phyloP scores from a whole-genome alignment of 805 yeast species.

The Starmerella roubikii region DNA sequence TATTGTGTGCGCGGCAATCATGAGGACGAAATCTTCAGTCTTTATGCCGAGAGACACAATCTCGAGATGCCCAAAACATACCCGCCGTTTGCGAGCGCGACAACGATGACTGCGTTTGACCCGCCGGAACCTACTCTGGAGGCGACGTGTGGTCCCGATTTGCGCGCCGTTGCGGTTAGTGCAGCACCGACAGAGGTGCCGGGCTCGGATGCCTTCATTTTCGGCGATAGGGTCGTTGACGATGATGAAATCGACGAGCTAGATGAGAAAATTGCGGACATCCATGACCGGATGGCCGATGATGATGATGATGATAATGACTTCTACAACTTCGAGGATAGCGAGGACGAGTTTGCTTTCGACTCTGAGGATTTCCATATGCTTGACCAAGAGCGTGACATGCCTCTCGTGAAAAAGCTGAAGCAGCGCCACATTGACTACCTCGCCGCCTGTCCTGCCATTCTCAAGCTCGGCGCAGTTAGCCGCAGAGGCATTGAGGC shows the following conservation, averaged over 20 bases:
- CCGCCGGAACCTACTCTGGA: slow-evolving; percentile 10
- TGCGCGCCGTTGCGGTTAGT: neutral
- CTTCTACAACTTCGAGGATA: neutral
- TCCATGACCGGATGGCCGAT: neutral
- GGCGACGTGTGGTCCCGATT: slow-evolving; percentile 15
- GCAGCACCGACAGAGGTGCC: neutral
- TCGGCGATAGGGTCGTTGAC: neutral
- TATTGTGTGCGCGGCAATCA: slow-evolving; percentile 83
- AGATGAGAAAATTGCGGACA: neutral
- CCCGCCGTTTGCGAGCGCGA: slow-evolving; percentile 19
- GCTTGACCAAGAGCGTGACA: slow-evolving; percentile 20
- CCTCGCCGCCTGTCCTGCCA: slow-evolving; percentile 49
- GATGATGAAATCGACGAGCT: neutral
- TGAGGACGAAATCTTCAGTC: slow-evolving; percentile 55
- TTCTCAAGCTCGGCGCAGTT: slow-evolving; percentile 47
- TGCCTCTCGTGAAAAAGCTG: slow-evolving; percentile 39
- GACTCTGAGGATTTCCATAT: neutral
- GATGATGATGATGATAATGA: neutral
- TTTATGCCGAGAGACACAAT: slow-evolving; percentile 50
- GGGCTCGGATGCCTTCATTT: neutral
- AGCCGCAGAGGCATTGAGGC: slow-evolving; percentile 29
- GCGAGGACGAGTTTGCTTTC: neutral
- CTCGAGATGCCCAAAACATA: slow-evolving; percentile 24
- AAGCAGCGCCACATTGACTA: slow-evolving; percentile 48
- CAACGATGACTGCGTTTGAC: slow-evolving; percentile 16